Evolutionary conservation across 495 filamentous ascomycete genomes (phyloP), one percentile per base, ranked within the genome.

Genomic region (Xylaria curta): DNA sequence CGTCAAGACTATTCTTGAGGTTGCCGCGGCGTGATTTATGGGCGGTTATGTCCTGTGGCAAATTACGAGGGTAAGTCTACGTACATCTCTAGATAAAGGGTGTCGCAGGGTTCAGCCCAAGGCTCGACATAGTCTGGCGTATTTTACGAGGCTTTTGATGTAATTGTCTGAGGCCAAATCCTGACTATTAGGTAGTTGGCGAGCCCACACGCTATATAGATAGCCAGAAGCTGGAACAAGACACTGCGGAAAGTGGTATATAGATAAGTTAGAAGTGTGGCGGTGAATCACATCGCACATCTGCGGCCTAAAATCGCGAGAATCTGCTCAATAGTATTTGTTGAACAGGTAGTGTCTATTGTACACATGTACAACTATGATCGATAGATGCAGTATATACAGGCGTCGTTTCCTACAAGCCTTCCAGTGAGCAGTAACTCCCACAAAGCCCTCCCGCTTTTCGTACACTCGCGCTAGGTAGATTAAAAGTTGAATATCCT

Each of bases 1-100:
- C 67, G 84, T 85, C 67, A 86, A 85, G 78, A 91, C 94, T 21
- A 88, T 95, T 28, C 72, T 82, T 21, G 93, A 97, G 77, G 88
- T 97, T 70, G 87, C 78, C 17, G 72, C 72, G 44, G 76, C 79
- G 21, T 79, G 56, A 73, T 13, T 44, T 1, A 19, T 4, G 0
- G 36, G 28, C 26, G 19, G 38, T 1, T 10, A 28, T 42, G 4
- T 36, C 10, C n/a, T 17, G 10, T 21, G 13, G 26, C 24, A 56
- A 31, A 31, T 56, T 56, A 17, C 26, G 53, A 56, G 26, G 53
- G 13, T 31, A 60, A 5, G 31, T 60, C 15, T 21, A 17, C 21
- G 21, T 3, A 4, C 33, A 15, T 38, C 33, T 38, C 17, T 40
- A 12, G 1, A 21, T 19, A 60, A 56, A 56, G 26, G 26, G 13